These are phyloP conservation scores for Volutella citrinella DNA, from an alignment of 2,329 filamentous ascomycete species.

Conservation along the genomic window DNA sequence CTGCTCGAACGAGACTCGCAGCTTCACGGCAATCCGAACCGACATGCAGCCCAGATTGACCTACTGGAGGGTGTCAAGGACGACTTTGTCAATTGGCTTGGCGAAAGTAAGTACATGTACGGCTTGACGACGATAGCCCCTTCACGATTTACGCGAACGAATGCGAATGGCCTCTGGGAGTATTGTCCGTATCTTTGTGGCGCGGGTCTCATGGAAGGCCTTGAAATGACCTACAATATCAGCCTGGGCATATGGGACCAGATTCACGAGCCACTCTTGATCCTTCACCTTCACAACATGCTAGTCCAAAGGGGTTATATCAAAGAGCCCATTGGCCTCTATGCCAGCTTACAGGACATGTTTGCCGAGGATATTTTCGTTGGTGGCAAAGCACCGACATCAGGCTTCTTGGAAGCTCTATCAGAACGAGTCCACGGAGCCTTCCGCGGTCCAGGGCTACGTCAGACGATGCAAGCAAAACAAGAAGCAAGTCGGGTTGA, in stretches of 20 bases:
- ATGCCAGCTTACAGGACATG: conserved; percentile 19
- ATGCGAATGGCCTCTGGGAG: conserved; percentile 44
- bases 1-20: conserved; percentile 2
- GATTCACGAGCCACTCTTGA: conserved; percentile 35
- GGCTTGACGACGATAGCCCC: conserved; percentile 27
- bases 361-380: conserved; percentile 13
- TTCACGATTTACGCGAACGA: conserved; percentile 39
- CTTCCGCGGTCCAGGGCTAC: neutral
- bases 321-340: conserved; percentile 30
- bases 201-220: conserved; percentile 40
- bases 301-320: conserved; percentile 40
- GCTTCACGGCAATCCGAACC: neutral
- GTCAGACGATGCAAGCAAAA: neutral
- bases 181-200: conserved; percentile 49
- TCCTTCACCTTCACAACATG: conserved; percentile 48
- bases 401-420: conserved; percentile 9
- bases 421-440: neutral
- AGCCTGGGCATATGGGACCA: conserved; percentile 37
- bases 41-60: neutral
- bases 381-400: conserved; percentile 8
- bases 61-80: conserved; percentile 7
- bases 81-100: conserved; percentile 17
- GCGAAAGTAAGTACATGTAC: conserved; percentile 12
- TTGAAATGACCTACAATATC: conserved; percentile 36
- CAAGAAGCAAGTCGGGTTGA: neutral